Percentiles rank a stretch among this genome's conserved stretches.
Evolutionary conservation across 176 grass and related monocot genomes (phyloP).

Genomic region (Echinochloa phyllopogon): DNA sequence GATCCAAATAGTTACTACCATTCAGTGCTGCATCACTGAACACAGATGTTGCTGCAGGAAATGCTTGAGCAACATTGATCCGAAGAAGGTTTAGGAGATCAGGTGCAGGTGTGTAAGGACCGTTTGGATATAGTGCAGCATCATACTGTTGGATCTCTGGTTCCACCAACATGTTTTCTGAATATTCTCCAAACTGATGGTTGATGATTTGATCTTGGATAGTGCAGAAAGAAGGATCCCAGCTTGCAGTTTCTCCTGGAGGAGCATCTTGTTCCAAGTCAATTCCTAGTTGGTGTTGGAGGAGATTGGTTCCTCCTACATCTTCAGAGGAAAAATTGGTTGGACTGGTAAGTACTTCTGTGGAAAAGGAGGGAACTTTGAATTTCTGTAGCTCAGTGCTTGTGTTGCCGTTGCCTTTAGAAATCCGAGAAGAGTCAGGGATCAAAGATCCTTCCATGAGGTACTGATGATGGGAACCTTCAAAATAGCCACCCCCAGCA

Average conservation of each 20-base stretch:
- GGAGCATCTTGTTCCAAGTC: conserved; percentile 55
- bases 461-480: conserved; percentile 49
- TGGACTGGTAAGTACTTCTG: conserved; percentile 53
- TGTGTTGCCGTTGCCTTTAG: conserved; percentile 25
- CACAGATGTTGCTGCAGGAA: conserved; percentile 39
- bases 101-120: conserved; percentile 51
- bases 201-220: conserved; percentile 53
- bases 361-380: conserved; percentile 50
- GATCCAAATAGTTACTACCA: conserved; percentile 56
- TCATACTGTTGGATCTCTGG: conserved; percentile 54
- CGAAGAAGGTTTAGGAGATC: conserved; percentile 78
- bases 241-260: conserved; percentile 47
- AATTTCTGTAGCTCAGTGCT: conserved; percentile 41
- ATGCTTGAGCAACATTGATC: conserved; percentile 38
- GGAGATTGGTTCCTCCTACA: conserved; percentile 48
- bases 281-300: conserved; percentile 55
- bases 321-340: conserved; percentile 42
- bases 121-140: conserved; percentile 42
- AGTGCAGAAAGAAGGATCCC: conserved; percentile 57
- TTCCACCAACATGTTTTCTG: conserved; percentile 48
- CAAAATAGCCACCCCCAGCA: conserved; percentile 56
- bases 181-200: conserved; percentile 49
- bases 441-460: conserved; percentile 63
- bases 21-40: conserved; percentile 36
- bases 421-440: conserved; percentile 51